Evolutionary conservation across 257 asterid genomes (phyloP), one percentile per base, ranked within the genome.

Genomic region (Cynanchum wilfordii): DNA sequence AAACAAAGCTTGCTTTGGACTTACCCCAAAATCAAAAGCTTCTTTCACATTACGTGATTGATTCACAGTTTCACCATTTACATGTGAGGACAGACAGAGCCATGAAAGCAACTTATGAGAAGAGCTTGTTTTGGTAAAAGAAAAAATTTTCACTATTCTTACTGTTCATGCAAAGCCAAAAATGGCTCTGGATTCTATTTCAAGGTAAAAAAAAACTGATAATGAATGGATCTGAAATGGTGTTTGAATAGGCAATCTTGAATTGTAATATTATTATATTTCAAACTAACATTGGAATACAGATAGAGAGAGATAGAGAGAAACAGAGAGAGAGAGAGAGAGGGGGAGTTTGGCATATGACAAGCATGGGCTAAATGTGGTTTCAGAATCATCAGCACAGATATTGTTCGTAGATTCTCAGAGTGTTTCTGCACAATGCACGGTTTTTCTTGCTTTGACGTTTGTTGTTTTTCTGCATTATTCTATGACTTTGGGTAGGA

Each of bases 1-100:
- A 79, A 69, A 66, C 68, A 79, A 78, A 68, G 73, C 81, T 50
- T 69, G 73, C 81, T 42, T 69, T 64, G 79, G 57, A 71, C 60
- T 58, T 64, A 73, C 72, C 83, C 60, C 63, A 78, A 73, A 79
- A 55, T 66, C 50, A 70, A 79, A 69, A 62, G 38, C 38, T 66
- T 68, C 19, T 22, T 29, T 49, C 25, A 5, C 22, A 51, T 20
- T 50, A 13, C 29, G 22, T n/a, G 42, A 42, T 8, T 16, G 44
- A 54, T 15, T 45, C 45, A 55, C 57, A 29, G 30, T 38, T 54
- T 64, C 3, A 6, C 9, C 9, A 5, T 10, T 54, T n/a, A 70
- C 69, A 40, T 19, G 76, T 69, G 72, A 47, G 19, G 38, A 71
- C 70, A 68, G 47, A 42, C 47, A 42, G 78, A 42, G 78, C 76